Evolutionary conservation across 2,329 filamentous ascomycete species (phyloP).

Genomic region (Biscogniauxia mediterranea): DNA sequence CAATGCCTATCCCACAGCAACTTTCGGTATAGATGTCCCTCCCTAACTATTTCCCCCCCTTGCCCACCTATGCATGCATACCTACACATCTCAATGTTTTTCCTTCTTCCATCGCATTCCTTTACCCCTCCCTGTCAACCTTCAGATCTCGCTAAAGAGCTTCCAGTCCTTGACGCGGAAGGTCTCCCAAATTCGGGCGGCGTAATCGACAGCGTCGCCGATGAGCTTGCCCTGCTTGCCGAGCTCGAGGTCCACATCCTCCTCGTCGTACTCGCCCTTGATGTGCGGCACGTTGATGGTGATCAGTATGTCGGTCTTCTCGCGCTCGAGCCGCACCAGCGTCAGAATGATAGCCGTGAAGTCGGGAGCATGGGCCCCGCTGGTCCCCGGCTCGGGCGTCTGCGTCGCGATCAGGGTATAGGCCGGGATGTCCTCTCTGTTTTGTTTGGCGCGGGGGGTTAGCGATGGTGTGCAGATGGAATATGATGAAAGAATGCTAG

Average conservation of each 20-base stretch:
- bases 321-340: slow-evolving; percentile 70
- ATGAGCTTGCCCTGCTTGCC: slow-evolving; percentile 67
- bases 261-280: slow-evolving; percentile 68
- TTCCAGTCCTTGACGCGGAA: slow-evolving; percentile 81
- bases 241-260: slow-evolving; percentile 66
- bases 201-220: slow-evolving; percentile 66
- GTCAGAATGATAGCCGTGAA: slow-evolving; percentile 77
- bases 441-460: slow-evolving; percentile 5
- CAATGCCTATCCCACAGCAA: no score
- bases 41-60: neutral
- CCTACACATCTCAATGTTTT: neutral
- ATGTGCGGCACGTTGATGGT: slow-evolving; percentile 88
- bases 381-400: slow-evolving; percentile 12
- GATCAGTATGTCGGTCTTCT: slow-evolving; percentile 78
- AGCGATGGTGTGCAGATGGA: neutral
- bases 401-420: slow-evolving; percentile 67
- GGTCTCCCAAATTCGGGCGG: slow-evolving; percentile 64
- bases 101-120: no score
- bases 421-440: slow-evolving; percentile 53
- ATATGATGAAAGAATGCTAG: neutral
- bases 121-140: no score
- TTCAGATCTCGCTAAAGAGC: slow-evolving; percentile 58
- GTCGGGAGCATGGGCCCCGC: slow-evolving; percentile 44
- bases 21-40: neutral
- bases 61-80: neutral